These are phyloP conservation scores for Globisporangium nodosum DNA, from an alignment of 352 stramenopile species.

Conservation along the genomic window DNA sequence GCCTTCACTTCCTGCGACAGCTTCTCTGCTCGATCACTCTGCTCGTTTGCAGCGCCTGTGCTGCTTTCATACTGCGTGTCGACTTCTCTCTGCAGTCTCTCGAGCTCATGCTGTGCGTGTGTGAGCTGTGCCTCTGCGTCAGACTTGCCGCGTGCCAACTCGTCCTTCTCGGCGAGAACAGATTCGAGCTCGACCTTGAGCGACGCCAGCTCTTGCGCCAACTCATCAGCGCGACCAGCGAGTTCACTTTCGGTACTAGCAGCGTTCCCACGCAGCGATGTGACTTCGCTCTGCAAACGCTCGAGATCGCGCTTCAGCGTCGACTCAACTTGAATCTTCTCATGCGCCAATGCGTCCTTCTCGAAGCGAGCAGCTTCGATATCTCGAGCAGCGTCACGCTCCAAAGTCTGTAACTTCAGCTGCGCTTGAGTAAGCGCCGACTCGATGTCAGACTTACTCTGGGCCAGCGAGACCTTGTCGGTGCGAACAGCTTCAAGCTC, in stretches of 20 bases:
- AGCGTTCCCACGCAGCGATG: too few species aligned
- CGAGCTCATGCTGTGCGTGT: not conserved
- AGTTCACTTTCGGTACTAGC: not conserved
- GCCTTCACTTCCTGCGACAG: not conserved
- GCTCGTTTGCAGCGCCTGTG: not conserved
- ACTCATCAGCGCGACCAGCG: not conserved
- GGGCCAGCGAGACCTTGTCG: too few species aligned
- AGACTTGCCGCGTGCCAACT: slow-evolving; percentile 15
- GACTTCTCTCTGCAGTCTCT: not conserved
- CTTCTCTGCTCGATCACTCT: not conserved
- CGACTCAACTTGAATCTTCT: too few species aligned
- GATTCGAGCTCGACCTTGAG: not conserved
- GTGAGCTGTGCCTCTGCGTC: not conserved
- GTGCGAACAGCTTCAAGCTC: too few species aligned
- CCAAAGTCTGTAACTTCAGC: too few species aligned
- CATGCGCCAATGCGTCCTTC: too few species aligned
- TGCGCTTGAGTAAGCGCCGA: too few species aligned
- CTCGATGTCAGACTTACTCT: too few species aligned
- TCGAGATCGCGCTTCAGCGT: too few species aligned
- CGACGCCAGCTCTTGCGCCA: not conserved
- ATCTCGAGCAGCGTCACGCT: too few species aligned
- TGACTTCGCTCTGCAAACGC: too few species aligned
- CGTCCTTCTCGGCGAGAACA: slow-evolving; percentile 13
- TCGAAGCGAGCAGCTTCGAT: too few species aligned
- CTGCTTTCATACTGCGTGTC: not conserved